A percentile compares a stretch with the other conserved stretches of the same genome.
Conservation (phyloP, 345 rosid genomes). For the Conringia planisiliqua region DNA sequence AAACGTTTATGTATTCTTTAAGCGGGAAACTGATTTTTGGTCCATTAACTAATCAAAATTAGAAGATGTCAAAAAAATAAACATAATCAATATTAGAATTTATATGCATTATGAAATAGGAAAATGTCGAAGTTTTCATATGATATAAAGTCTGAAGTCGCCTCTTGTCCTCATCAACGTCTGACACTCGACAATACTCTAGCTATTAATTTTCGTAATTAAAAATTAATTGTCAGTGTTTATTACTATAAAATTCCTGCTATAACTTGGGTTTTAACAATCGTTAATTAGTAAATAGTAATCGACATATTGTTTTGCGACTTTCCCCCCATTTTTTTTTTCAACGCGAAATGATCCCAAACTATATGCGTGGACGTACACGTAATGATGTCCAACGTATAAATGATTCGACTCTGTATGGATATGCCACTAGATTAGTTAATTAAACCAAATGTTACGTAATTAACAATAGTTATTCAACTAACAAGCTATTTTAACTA, state of each 20-base stretch:
- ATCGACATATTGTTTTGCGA: neutral
- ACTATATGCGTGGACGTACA: conserved; percentile 11
- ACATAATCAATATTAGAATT: neutral
- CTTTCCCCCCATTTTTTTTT: neutral
- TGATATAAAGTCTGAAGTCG: neutral
- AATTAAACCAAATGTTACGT: neutral
- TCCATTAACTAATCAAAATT: neutral
- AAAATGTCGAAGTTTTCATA: neutral
- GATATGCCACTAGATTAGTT: neutral
- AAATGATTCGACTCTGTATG: neutral
- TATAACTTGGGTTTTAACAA: neutral
- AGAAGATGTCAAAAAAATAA: neutral
- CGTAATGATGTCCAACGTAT: conserved; percentile 13
- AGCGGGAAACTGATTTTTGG: neutral
- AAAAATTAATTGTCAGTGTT: neutral
- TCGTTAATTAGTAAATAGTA: neutral
- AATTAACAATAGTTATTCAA: neutral
- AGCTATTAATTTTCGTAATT: neutral
- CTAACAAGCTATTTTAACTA: conserved; percentile 6
- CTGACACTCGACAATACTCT: conserved; percentile 1
- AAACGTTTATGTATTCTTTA: neutral
- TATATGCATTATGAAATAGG: neutral
- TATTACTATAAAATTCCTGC: neutral
- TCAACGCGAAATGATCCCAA: neutral
- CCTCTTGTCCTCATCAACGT: neutral